Evolutionary conservation across 1,284 basidiomycete species (phyloP).

Genomic region (Ustilago vetiveriae): DNA sequence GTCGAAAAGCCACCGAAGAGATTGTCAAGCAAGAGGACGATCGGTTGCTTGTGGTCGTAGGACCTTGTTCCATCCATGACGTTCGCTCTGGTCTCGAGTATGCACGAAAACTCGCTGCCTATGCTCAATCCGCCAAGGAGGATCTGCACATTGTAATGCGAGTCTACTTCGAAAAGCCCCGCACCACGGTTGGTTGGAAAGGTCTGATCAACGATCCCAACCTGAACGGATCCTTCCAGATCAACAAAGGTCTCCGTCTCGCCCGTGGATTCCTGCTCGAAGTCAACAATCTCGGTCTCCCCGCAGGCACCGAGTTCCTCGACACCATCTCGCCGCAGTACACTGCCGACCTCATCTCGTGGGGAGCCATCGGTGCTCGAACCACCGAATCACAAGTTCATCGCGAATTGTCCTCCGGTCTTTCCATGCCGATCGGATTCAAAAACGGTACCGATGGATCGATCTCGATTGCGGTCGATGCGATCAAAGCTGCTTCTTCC

Average conservation of each 20-base stretch:
- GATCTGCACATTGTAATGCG: constrained; percentile 93
- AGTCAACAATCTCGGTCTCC: constrained; percentile 69
- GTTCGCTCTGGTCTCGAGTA: constrained; percentile 64
- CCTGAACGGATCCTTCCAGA: constrained; percentile 83
- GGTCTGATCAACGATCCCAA: constrained; percentile 94
- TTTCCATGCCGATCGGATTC: constrained; percentile 88
- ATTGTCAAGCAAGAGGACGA: constrained; percentile 61
- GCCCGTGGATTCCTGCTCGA: constrained; percentile 84
- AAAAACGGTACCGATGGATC: constrained; percentile 71
- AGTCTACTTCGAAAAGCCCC: constrained; percentile 67
- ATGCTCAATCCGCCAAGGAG: constrained; percentile 81
- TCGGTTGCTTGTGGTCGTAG: constrained; percentile 64
- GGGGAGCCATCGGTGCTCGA: constrained; percentile 88
- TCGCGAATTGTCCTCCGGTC: constrained; percentile 80
- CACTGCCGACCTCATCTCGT: constrained; percentile 92
- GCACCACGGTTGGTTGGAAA: constrained; percentile 98
- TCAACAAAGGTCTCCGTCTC: constrained; percentile 94
- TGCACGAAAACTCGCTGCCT: constrained; percentile 74
- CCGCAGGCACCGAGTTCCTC: constrained; percentile 68
- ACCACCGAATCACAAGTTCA: constrained; percentile 94
- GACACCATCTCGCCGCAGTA: constrained; percentile 91
- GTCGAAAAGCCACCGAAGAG: constrained; percentile 56
- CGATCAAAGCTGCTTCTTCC: constrained; percentile 89
- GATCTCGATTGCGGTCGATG: constrained; percentile 79
- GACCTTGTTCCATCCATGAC: constrained; percentile 66